phyloP scores from a whole-genome alignment of 495 filamentous ascomycete genomes.

The Neurospora sublineolata region DNA sequence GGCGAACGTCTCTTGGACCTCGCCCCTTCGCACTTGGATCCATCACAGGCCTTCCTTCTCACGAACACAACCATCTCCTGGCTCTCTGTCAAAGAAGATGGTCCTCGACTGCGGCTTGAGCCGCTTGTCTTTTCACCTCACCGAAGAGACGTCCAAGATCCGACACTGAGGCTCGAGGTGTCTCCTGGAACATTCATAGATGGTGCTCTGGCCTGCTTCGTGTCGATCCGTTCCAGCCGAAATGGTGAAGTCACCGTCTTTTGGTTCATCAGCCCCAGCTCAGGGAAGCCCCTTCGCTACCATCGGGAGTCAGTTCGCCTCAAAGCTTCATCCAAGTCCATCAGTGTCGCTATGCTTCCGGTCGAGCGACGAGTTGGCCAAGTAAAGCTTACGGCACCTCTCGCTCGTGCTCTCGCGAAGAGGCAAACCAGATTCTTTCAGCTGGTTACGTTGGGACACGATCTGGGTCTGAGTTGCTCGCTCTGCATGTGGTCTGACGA shows the following conservation, averaged over 20 bases:
- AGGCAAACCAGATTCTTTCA: conserved; percentile 19
- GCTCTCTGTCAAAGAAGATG: conserved; percentile 11
- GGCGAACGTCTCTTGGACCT: conserved; percentile 42
- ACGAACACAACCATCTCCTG: conserved; percentile 35
- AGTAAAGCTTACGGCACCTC: not conserved
- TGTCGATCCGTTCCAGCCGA: conserved; percentile 14
- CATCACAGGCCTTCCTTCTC: conserved; percentile 43
- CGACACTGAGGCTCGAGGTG: conserved; percentile 25
- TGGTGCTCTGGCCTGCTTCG: conserved; percentile 14
- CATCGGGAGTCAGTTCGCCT: conserved; percentile 14
- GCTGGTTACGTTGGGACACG: conserved; percentile 16
- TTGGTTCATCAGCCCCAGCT: conserved; percentile 17
- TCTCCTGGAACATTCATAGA: conserved; percentile 12
- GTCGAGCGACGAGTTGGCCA: conserved; percentile 4
- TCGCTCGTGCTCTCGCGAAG: conserved; percentile 1
- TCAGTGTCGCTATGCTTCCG: conserved; percentile 14
- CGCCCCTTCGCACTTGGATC: conserved; percentile 32
- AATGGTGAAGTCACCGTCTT: conserved; percentile 13
- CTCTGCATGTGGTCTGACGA: conserved; percentile 20
- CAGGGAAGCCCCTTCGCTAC: conserved; percentile 9
- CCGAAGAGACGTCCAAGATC: conserved; percentile 28
- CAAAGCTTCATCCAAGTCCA: conserved; percentile 3
- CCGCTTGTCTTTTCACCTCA: conserved; percentile 33
- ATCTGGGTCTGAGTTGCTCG: conserved; percentile 15
- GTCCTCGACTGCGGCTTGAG: conserved; percentile 8